These are phyloP conservation scores for Mucor irregularis DNA, from an alignment of 371 early-diverging fungal genomes.

Conservation along the genomic window DNA sequence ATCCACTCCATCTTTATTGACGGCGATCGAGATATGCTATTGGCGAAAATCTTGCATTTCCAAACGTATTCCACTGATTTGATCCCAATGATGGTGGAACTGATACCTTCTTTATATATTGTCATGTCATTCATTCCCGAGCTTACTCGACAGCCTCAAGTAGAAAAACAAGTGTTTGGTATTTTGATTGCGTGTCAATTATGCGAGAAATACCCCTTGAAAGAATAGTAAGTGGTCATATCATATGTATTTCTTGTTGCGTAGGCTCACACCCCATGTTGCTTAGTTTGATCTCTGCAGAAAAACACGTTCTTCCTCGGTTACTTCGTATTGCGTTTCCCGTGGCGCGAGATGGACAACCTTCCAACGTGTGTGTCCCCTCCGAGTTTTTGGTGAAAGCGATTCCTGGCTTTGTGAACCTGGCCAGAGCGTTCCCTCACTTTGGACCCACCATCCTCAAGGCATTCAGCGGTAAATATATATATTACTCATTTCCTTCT, in stretches of 20 bases:
- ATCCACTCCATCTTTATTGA: conserved; percentile 60
- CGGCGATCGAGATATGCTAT: conserved; percentile 49
- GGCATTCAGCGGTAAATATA: conserved; percentile 35
- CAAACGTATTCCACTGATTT: conserved; percentile 60
- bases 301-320: conserved; percentile 40
- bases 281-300: conserved; percentile 31
- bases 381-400: conserved; percentile 43
- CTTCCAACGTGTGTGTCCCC: conserved; percentile 26
- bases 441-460: conserved; percentile 37
- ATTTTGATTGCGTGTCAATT: conserved; percentile 47
- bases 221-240: conserved; percentile 41
- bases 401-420: conserved; percentile 45
- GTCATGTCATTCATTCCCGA: conserved; percentile 56
- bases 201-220: conserved; percentile 52
- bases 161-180: conserved; percentile 54
- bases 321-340: conserved; percentile 45
- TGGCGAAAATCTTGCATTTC: conserved; percentile 64
- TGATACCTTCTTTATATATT: conserved; percentile 58
- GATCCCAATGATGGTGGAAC: conserved; percentile 53
- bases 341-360: conserved; percentile 18
- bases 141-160: conserved; percentile 46
- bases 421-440: conserved; percentile 48
- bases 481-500: too few species aligned
- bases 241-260: too few species aligned
- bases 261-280: too few species aligned